Conservation (phyloP, 2,329 filamentous ascomycete genomes). For the Pyricularia sp. region DNA sequence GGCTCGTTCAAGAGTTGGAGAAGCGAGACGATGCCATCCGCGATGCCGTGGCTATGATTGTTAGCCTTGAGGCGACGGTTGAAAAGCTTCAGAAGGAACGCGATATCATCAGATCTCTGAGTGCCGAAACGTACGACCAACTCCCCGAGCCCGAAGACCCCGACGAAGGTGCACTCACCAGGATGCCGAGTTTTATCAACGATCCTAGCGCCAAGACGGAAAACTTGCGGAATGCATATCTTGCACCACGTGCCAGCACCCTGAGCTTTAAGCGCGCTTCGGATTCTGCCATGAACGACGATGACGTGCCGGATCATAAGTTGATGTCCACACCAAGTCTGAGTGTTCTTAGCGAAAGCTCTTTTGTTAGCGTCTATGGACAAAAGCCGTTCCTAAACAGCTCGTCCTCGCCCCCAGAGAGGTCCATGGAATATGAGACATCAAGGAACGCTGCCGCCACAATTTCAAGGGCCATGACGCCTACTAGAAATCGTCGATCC, state of each 20-base stretch:
- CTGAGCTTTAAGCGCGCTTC: constrained; percentile 38
- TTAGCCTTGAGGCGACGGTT: constrained; percentile 51
- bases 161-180: constrained; percentile 12
- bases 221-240: constrained; percentile 51
- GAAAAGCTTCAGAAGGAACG: constrained; percentile 44
- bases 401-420: constrained; percentile 16
- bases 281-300: constrained; percentile 26
- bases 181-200: constrained; percentile 58
- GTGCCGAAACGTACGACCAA: constrained; percentile 21
- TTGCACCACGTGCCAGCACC: constrained; percentile 38
- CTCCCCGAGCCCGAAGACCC: background rate
- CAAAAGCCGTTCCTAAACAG: constrained; percentile 22
- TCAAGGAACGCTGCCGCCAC: constrained; percentile 1
- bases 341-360: constrained; percentile 59
- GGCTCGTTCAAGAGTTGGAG: constrained; percentile 50
- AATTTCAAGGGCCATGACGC: constrained; percentile 10
- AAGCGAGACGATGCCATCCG: constrained; percentile 62
- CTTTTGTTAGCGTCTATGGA: constrained; percentile 57
- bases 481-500: constrained; percentile 14
- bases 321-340: constrained; percentile 48
- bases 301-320: constrained; percentile 16
- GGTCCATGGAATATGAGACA: constrained; percentile 9
- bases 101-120: constrained; percentile 41
- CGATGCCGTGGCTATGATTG: constrained; percentile 62
- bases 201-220: constrained; percentile 50